A percentile compares a stretch with the other conserved stretches of the same genome.
Conservation (phyloP, 441 rosid genomes). For the Francoa sonchifolia region DNA sequence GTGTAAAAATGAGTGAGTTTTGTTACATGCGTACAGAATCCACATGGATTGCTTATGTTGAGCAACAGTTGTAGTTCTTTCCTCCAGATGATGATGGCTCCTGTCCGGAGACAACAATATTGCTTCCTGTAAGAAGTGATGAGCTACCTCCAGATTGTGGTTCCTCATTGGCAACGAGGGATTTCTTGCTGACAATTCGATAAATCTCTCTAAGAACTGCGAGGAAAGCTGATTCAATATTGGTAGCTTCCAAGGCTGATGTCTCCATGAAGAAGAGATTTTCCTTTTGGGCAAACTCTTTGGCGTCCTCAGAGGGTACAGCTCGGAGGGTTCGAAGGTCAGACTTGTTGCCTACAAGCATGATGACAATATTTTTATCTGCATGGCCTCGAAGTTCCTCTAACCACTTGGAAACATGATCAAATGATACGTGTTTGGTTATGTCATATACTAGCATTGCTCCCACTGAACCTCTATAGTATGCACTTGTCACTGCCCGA, state of each 20-base stretch:
- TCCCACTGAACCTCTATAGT: constrained; percentile 54
- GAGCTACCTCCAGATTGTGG: too few species aligned
- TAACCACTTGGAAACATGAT: constrained; percentile 42
- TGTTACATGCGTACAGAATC: too few species aligned
- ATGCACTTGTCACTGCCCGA: constrained; percentile 53
- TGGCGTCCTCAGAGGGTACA: constrained; percentile 45
- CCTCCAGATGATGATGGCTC: too few species aligned
- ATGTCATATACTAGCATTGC: constrained; percentile 57
- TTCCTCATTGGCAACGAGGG: constrained; percentile 34
- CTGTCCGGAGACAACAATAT: too few species aligned
- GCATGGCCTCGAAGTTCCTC: constrained; percentile 48
- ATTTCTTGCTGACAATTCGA: constrained; percentile 33
- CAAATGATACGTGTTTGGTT: constrained; percentile 39
- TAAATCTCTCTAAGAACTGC: constrained; percentile 38
- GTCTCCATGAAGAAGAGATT: constrained; percentile 46
- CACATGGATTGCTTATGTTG: too few species aligned
- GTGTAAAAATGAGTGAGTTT: too few species aligned
- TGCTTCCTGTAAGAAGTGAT: too few species aligned
- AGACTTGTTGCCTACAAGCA: constrained; percentile 49
- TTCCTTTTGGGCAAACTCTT: constrained; percentile 43
- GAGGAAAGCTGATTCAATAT: constrained; percentile 45
- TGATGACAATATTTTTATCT: constrained; percentile 38
- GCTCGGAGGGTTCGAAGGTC: constrained; percentile 36
- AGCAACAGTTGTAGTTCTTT: too few species aligned
- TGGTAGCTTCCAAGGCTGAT: constrained; percentile 44